These are phyloP conservation scores for Irpex sp. DNA, from an alignment of 1,284 basidiomycete species.

Conservation along the genomic window DNA sequence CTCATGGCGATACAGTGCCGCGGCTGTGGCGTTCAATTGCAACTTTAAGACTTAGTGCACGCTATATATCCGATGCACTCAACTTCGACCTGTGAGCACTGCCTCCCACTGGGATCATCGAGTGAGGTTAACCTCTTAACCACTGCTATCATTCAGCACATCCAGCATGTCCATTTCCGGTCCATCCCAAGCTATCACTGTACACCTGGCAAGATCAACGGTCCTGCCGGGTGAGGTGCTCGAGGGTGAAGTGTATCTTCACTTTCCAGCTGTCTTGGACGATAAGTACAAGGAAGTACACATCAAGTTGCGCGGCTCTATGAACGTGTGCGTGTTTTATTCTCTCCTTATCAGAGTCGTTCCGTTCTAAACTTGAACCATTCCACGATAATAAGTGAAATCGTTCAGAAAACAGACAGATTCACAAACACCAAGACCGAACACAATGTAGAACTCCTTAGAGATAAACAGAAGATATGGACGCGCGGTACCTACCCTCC, in stretches of 20 bases:
- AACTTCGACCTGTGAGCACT: not conserved
- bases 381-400: not conserved
- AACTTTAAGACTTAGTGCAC: not conserved
- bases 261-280: constrained; percentile 16
- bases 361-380: not conserved
- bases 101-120: not conserved
- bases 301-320: constrained; percentile 19
- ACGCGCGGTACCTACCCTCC: constrained; percentile 20
- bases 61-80: not conserved
- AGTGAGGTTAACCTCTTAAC: not conserved
- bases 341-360: not conserved
- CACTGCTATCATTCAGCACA: not conserved
- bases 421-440: not conserved
- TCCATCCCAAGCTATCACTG: not conserved
- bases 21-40: no score
- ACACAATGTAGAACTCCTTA: constrained; percentile 7
- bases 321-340: constrained; percentile 13
- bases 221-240: constrained; percentile 6
- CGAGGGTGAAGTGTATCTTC: constrained; percentile 19
- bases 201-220: not conserved
- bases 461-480: constrained; percentile 18
- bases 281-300: constrained; percentile 20
- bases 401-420: not conserved
- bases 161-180: not conserved
- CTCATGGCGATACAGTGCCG: no score